Percentiles rank a stretch among this genome's conserved stretches.
Conservation (phyloP, 2,329 filamentous ascomycete genomes). For the Fusarium ambrosium region DNA sequence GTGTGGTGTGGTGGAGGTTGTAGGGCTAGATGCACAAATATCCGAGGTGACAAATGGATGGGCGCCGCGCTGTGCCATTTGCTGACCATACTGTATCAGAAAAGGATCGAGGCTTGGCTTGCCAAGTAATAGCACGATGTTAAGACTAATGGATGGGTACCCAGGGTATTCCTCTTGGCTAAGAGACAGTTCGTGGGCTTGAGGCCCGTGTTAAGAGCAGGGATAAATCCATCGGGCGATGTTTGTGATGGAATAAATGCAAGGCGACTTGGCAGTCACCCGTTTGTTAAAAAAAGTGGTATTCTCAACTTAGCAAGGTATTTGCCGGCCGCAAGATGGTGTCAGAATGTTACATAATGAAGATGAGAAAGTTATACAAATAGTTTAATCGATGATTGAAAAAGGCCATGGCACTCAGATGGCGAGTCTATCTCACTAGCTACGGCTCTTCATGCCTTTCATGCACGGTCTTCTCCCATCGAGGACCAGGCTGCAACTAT, state of each 20-base stretch:
- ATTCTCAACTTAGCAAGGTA: too few species aligned
- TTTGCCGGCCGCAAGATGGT: too few species aligned
- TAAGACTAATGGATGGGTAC: background rate
- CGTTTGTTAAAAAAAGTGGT: too few species aligned
- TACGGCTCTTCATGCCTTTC: too few species aligned
- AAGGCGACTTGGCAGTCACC: background rate
- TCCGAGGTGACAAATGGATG: background rate
- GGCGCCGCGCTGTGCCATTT: background rate
- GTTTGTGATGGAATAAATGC: background rate
- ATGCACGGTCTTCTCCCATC: too few species aligned
- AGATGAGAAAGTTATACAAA: too few species aligned
- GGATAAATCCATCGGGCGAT: background rate
- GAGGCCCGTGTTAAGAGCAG: background rate
- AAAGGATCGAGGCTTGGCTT: background rate
- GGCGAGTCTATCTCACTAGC: too few species aligned
- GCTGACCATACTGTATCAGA: background rate
- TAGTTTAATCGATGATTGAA: too few species aligned
- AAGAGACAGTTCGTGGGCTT: background rate
- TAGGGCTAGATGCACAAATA: background rate
- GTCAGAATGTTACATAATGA: too few species aligned
- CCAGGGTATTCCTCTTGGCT: background rate
- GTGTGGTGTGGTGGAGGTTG: background rate
- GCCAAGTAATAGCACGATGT: background rate
- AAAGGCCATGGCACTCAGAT: too few species aligned
- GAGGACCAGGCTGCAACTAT: too few species aligned